Evolutionary conservation across 2,329 filamentous ascomycete genomes (phyloP).

Genomic region (Cladosporium sp.): DNA sequence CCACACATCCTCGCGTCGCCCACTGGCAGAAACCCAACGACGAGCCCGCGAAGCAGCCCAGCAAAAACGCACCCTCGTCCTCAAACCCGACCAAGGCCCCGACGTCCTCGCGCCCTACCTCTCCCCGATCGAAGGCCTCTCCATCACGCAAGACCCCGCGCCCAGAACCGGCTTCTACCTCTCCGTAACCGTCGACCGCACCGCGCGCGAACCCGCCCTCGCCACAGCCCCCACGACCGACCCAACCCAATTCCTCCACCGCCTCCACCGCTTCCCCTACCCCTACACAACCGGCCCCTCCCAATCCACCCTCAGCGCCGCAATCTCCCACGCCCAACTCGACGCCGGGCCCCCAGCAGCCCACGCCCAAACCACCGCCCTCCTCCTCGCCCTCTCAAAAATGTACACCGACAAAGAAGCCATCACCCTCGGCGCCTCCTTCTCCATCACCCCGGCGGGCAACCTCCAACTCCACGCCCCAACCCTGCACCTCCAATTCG

Average conservation of each 20-base stretch:
- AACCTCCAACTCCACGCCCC: constrained; percentile 43
- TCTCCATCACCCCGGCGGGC: constrained; percentile 38
- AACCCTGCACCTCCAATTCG: constrained; percentile 57
- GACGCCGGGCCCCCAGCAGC: constrained; percentile 39
- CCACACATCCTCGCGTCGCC: constrained; percentile 30
- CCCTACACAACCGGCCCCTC: constrained; percentile 47
- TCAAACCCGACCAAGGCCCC: constrained; percentile 21
- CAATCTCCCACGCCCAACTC: constrained; percentile 50
- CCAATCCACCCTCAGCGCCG: constrained; percentile 34
- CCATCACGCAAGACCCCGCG: constrained; percentile 20
- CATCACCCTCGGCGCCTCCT: constrained; percentile 50
- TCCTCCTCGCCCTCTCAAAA: constrained; percentile 50
- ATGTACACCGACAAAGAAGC: constrained; percentile 62
- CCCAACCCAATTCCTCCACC: constrained; percentile 36
- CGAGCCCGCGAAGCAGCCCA: constrained; percentile 11
- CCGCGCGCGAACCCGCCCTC: constrained; percentile 56
- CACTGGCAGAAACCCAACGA: constrained; percentile 12
- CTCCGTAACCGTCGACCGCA: constrained; percentile 60
- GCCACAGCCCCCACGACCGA: constrained; percentile 51
- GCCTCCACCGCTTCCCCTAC: constrained; percentile 55
- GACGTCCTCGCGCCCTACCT: constrained; percentile 26
- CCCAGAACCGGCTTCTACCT: constrained; percentile 41
- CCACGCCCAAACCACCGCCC: constrained; percentile 39
- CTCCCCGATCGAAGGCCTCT: constrained; percentile 21
- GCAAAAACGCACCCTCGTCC: constrained; percentile 22